A percentile compares a stretch with the other conserved stretches of the same genome.
Conservation (phyloP, 257 asterid species). For the Solanum verrucosum region DNA sequence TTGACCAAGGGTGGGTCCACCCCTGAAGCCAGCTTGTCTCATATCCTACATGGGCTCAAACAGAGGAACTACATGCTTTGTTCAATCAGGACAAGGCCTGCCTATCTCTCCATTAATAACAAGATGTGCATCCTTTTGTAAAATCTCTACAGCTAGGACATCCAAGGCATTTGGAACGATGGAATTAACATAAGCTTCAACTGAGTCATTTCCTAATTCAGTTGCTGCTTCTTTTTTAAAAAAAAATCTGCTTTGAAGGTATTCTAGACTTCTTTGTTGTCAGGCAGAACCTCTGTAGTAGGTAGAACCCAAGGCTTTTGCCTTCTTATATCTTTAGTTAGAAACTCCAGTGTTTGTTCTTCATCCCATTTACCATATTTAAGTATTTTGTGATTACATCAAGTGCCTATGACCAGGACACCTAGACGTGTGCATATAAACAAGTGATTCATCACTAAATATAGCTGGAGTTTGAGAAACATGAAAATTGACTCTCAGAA, state of each 20-base stretch:
- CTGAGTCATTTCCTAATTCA: slow-evolving; percentile 81
- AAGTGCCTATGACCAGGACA: slow-evolving; percentile 54
- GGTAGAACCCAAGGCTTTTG: slow-evolving; percentile 85
- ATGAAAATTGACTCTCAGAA: not conserved
- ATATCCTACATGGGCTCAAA: slow-evolving; percentile 94
- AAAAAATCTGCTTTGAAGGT: slow-evolving; percentile 46
- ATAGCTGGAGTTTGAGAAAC: not conserved
- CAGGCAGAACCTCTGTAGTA: slow-evolving; percentile 64
- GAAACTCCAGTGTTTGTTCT: slow-evolving; percentile 69
- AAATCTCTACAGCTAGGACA: slow-evolving; percentile 92
- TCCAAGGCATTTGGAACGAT: slow-evolving; percentile 95
- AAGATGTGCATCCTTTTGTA: slow-evolving; percentile 87
- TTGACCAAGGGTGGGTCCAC: not conserved
- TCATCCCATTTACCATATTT: slow-evolving; percentile 92
- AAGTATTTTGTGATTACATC: slow-evolving; percentile 75
- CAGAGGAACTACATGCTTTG: slow-evolving; percentile 86
- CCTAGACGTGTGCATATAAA: slow-evolving; percentile 15
- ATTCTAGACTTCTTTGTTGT: slow-evolving; percentile 79
- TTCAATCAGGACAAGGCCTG: slow-evolving; percentile 66
- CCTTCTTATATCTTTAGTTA: slow-evolving; percentile 81
- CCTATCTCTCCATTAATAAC: slow-evolving; percentile 55
- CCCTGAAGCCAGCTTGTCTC: slow-evolving; percentile 64
- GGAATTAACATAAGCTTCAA: slow-evolving; percentile 91
- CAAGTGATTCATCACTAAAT: not conserved
- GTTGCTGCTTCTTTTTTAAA: slow-evolving; percentile 21